A percentile compares a stretch with the other conserved stretches of the same genome.
These are phyloP conservation scores for Ramalina peruviana DNA, from an alignment of 495 filamentous ascomycete genomes.

Conservation along the genomic window DNA sequence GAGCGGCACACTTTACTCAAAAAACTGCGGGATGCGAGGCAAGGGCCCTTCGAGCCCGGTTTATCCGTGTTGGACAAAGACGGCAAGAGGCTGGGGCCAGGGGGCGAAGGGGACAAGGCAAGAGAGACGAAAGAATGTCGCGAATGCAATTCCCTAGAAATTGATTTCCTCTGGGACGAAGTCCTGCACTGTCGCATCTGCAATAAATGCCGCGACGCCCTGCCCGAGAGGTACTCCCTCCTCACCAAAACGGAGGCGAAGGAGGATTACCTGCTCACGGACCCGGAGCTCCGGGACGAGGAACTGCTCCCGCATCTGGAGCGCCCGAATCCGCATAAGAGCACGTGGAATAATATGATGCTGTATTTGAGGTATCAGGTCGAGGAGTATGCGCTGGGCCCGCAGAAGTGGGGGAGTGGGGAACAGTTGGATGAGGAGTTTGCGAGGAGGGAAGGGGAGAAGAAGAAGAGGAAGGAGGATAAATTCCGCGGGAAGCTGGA, in stretches of 20 bases:
- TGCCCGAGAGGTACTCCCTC: slow-evolving; percentile 80
- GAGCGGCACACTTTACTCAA: slow-evolving; percentile 61
- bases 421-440: slow-evolving; percentile 86
- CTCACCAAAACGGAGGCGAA: slow-evolving; percentile 92
- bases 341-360: slow-evolving; percentile 97
- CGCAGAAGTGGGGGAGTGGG: slow-evolving; percentile 72
- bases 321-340: slow-evolving; percentile 86
- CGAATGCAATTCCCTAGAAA: slow-evolving; percentile 72
- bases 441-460: slow-evolving; percentile 60
- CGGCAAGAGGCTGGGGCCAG: too few species aligned
- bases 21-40: slow-evolving; percentile 53
- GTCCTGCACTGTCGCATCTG: slow-evolving; percentile 60
- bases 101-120: slow-evolving; percentile 8
- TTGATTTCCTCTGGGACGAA: slow-evolving; percentile 91
- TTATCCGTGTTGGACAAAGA: slow-evolving; percentile 42
- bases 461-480: slow-evolving; percentile 76
- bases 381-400: slow-evolving; percentile 69
- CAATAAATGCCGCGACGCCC: slow-evolving; percentile 68
- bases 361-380: slow-evolving; percentile 87
- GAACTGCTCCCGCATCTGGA: slow-evolving; percentile 78
- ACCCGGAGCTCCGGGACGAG: slow-evolving; percentile 72
- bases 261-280: slow-evolving; percentile 91
- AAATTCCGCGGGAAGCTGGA: slow-evolving; percentile 82
- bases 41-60: slow-evolving; percentile 77
- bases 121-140: slow-evolving; percentile 51